Conservation (phyloP, 108 stramenopile species). For the Nitzschia putrida region DNA sequence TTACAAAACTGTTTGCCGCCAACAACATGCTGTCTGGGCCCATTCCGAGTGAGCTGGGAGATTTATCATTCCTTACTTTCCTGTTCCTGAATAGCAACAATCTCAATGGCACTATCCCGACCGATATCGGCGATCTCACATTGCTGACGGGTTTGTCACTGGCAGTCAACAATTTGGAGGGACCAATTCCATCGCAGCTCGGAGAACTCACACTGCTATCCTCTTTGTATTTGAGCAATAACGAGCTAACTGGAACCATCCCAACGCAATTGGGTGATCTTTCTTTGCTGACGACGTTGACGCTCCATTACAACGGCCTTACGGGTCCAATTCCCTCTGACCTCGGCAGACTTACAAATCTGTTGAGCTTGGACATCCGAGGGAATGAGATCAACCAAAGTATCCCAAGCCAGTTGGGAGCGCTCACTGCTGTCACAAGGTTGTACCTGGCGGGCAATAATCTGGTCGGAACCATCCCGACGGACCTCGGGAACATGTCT, state of each 20-base stretch:
- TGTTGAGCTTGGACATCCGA: slow-evolving; percentile 28
- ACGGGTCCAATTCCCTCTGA: slow-evolving; percentile 13
- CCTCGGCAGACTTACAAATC: slow-evolving; percentile 1
- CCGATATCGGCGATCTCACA: slow-evolving; percentile 38
- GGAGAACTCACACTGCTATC: background rate
- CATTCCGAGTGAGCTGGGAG: slow-evolving; percentile 50
- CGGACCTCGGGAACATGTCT: slow-evolving; percentile 1
- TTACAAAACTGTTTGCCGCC: no score
- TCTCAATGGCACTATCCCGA: slow-evolving; percentile 35
- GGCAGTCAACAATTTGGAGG: slow-evolving; percentile 39
- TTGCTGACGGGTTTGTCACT: slow-evolving; percentile 20
- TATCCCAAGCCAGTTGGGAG: slow-evolving; percentile 13
- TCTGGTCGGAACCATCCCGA: background rate
- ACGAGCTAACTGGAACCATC: slow-evolving; percentile 42
- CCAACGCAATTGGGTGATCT: slow-evolving; percentile 36
- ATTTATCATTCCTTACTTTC: slow-evolving; percentile 26
- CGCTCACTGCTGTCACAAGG: slow-evolving; percentile 2
- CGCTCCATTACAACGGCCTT: slow-evolving; percentile 14
- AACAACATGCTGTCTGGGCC: slow-evolving; percentile 46
- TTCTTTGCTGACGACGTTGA: background rate
- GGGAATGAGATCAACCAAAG: slow-evolving; percentile 23
- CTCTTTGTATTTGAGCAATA: slow-evolving; percentile 3
- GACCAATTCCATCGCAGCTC: slow-evolving; percentile 23
- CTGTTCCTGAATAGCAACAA: slow-evolving; percentile 38
- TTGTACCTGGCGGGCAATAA: slow-evolving; percentile 13